These are phyloP conservation scores for Boletus sp. DNA, from an alignment of 1,284 basidiomycete genomes.

Conservation along the genomic window DNA sequence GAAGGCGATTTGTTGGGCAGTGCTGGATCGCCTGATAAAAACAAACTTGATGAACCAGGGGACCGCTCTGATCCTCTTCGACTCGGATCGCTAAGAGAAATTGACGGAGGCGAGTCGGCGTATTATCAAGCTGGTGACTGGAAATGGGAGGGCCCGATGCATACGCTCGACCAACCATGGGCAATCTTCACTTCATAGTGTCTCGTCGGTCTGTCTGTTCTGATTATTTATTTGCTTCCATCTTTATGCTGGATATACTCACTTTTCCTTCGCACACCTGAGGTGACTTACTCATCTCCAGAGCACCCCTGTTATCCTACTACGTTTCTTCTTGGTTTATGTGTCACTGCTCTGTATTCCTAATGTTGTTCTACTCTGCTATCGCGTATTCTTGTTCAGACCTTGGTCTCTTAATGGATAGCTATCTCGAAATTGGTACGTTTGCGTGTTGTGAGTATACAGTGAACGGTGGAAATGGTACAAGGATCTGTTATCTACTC, in stretches of 20 bases:
- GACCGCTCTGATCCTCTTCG: slow-evolving; percentile 48
- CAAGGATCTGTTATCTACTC: slow-evolving; percentile 11
- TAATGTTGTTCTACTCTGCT: slow-evolving; percentile 39
- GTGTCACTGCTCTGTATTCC: slow-evolving; percentile 35
- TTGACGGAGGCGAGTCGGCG: slow-evolving; percentile 70
- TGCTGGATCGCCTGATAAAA: slow-evolving; percentile 36
- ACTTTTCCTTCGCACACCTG: slow-evolving; percentile 8
- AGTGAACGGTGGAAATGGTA: slow-evolving; percentile 3
- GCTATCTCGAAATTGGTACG: slow-evolving; percentile 16
- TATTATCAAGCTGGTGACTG: slow-evolving; percentile 62
- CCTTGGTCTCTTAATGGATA: slow-evolving; percentile 35
- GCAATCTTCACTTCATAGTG: slow-evolving; percentile 59
- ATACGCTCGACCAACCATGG: slow-evolving; percentile 64
- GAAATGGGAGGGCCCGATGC: slow-evolving; percentile 72
- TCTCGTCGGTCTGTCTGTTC: slow-evolving; percentile 21
- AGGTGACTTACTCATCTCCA: slow-evolving; percentile 17
- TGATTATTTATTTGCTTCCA: slow-evolving; percentile 36
- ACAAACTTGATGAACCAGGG: slow-evolving; percentile 45
- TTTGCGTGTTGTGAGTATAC: slow-evolving; percentile 18
- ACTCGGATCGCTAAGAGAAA: slow-evolving; percentile 60
- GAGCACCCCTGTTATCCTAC: slow-evolving; percentile 32
- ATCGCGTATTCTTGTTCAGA: slow-evolving; percentile 39
- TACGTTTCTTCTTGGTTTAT: slow-evolving; percentile 36
- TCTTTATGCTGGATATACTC: slow-evolving; percentile 40
- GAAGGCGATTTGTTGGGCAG: slow-evolving; percentile 46